Conservation (phyloP, 2,329 filamentous ascomycete genomes). For the Grosmannia clavigera region DNA sequence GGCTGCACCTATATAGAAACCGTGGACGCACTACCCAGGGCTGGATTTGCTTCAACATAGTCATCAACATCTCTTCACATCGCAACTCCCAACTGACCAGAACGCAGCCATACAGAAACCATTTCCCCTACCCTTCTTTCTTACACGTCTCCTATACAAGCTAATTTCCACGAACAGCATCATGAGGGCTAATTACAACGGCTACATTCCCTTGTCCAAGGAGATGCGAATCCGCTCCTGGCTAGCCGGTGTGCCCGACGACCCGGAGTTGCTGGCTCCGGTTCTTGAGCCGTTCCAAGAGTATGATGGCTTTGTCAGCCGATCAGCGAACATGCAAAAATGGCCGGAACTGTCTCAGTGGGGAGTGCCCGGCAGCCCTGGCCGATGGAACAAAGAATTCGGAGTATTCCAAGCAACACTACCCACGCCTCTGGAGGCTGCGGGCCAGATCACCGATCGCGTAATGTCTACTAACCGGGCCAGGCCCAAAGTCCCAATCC, state of each 20-base stretch:
- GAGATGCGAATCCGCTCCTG: neutral
- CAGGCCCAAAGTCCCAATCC: neutral
- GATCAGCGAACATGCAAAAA: neutral
- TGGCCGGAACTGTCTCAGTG: neutral
- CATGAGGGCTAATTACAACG: neutral
- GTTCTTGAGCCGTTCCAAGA: neutral
- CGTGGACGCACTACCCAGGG: neutral
- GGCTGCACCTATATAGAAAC: neutral
- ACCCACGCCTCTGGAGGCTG: neutral
- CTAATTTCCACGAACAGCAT: neutral
- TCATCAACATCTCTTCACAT: neutral
- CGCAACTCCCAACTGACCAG: neutral
- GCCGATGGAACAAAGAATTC: neutral
- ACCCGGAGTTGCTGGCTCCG: neutral
- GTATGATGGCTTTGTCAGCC: neutral
- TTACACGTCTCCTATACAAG: neutral
- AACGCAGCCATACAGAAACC: neutral
- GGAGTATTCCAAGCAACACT: neutral
- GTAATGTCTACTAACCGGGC: neutral
- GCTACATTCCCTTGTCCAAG: neutral
- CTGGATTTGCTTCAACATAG: neutral
- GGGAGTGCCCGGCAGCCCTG: neutral
- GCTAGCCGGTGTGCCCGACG: neutral
- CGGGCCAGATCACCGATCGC: neutral
- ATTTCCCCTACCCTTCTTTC: neutral